Conservation (phyloP, 2,329 filamentous ascomycete genomes). For the Nannizziopsis barbatae region DNA sequence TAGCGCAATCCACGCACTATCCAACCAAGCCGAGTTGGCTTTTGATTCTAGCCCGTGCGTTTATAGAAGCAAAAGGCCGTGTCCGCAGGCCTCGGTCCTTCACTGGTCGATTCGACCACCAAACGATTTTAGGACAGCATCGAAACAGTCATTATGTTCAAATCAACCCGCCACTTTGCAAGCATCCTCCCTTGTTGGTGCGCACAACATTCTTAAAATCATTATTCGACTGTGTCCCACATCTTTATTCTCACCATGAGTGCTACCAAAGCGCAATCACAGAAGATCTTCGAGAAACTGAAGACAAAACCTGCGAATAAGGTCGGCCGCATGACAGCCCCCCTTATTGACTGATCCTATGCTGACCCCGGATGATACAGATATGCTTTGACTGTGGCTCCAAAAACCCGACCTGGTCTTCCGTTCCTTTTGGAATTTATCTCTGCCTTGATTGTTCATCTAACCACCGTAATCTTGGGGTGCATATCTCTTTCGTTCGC, state of each 20-base stretch:
- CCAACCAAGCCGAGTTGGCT: too few relatives aligned
- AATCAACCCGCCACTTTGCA: conserved; percentile 1
- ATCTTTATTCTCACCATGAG: conserved; percentile 37
- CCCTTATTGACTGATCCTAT: conserved; percentile 16
- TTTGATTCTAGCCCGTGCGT: not conserved
- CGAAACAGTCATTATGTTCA: conserved; percentile 2
- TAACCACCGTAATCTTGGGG: conserved; percentile 92
- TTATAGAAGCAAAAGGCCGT: not conserved
- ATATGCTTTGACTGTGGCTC: conserved; percentile 97
- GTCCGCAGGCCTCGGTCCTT: not conserved
- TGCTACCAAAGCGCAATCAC: conserved; percentile 88
- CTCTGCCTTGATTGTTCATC: conserved; percentile 96
- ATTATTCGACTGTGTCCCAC: not conserved
- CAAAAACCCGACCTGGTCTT: conserved; percentile 98
- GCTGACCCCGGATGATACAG: conserved; percentile 37
- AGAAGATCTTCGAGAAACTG: conserved; percentile 95
- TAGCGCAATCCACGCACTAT: too few relatives aligned
- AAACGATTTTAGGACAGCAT: conserved; percentile 4
- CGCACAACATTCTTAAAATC: conserved; percentile 3
- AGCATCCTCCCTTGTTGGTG: not conserved
- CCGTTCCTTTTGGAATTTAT: conserved; percentile 93
- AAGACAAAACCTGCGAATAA: conserved; percentile 93
- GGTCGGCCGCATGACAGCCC: conserved; percentile 42
- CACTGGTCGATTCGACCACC: not conserved
- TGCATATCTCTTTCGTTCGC: conserved; percentile 97